A percentile compares a stretch with the other conserved stretches of the same genome.
These are phyloP conservation scores for Sclerotinia nivalis DNA, from an alignment of 2,329 filamentous ascomycete genomes.

Conservation along the genomic window DNA sequence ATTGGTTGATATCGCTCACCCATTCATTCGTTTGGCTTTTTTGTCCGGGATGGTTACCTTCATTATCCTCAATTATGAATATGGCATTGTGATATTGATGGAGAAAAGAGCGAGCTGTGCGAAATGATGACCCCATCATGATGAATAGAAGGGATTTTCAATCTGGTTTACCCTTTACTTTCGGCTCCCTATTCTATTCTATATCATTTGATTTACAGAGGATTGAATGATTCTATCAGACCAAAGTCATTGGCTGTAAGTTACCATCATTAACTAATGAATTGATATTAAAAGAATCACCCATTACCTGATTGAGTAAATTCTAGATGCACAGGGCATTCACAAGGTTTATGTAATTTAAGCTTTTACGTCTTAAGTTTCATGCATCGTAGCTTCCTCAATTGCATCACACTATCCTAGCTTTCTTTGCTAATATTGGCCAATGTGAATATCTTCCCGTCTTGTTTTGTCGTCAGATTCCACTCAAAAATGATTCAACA, in stretches of 20 bases:
- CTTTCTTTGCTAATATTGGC: conserved; percentile 4
- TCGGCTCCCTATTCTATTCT: not conserved
- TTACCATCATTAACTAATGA: not conserved
- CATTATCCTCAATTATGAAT: conserved; percentile 4
- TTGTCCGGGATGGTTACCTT: no score
- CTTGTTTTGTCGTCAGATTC: not conserved
- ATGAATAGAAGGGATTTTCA: no score
- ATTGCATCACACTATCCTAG: conserved; percentile 15
- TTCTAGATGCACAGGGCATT: not conserved
- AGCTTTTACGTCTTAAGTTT: conserved; percentile 18
- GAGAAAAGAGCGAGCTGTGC: not conserved
- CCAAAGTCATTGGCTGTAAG: not conserved
- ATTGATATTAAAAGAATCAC: not conserved
- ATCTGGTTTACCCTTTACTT: not conserved
- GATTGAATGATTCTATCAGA: not conserved
- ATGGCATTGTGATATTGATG: conserved; percentile 12
- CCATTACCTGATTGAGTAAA: not conserved
- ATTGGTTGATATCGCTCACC: not conserved
- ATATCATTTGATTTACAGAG: not conserved
- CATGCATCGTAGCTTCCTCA: conserved; percentile 11
- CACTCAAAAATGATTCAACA: not conserved
- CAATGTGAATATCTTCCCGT: conserved; percentile 6
- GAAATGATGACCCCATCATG: not conserved
- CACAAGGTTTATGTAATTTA: conserved; percentile 19
- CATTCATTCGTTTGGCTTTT: not conserved